phyloP scores from a whole-genome alignment of 2,329 filamentous ascomycete species.

The Beauveria rudraprayagi region DNA sequence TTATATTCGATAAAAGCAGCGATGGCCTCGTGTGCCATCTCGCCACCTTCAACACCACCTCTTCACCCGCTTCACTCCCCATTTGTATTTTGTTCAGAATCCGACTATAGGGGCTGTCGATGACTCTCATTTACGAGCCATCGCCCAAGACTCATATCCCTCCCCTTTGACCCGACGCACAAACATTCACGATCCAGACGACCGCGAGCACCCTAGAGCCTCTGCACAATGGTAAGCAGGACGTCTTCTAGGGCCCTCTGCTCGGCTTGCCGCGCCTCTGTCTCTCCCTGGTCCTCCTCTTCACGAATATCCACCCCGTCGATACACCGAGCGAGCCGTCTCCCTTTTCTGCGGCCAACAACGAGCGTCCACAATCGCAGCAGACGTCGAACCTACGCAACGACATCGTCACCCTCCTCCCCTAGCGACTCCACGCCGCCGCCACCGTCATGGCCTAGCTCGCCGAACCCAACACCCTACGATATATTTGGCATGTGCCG shows the following conservation, averaged over 20 bases:
- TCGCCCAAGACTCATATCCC: too few relatives aligned
- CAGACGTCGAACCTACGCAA: constrained; percentile 7
- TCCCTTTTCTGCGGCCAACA: not conserved
- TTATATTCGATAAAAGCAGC: too few relatives aligned
- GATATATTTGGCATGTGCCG: constrained; percentile 64
- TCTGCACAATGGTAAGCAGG: not conserved
- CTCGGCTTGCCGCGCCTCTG: constrained; percentile 4
- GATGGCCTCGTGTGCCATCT: too few relatives aligned
- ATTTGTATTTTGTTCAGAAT: too few relatives aligned
- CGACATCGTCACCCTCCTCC: not conserved
- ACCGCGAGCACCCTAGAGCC: not conserved
- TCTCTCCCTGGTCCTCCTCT: not conserved
- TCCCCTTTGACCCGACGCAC: too few relatives aligned
- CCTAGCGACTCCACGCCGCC: constrained; percentile 12
- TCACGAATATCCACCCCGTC: too few relatives aligned
- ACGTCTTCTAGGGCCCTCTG: not conserved
- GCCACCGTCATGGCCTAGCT: constrained; percentile 37
- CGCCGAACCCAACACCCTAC: constrained; percentile 67
- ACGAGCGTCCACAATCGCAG: not conserved
- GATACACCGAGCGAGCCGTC: not conserved
- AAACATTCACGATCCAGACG: not conserved
- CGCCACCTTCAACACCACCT: too few relatives aligned
- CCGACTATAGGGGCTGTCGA: too few relatives aligned
- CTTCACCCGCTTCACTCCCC: too few relatives aligned
- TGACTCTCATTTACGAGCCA: not conserved